A percentile compares a stretch with the other conserved stretches of the same genome.
These are phyloP conservation scores for Leishmania aethiopica DNA, from an alignment of 208 protist species.

Conservation along the genomic window DNA sequence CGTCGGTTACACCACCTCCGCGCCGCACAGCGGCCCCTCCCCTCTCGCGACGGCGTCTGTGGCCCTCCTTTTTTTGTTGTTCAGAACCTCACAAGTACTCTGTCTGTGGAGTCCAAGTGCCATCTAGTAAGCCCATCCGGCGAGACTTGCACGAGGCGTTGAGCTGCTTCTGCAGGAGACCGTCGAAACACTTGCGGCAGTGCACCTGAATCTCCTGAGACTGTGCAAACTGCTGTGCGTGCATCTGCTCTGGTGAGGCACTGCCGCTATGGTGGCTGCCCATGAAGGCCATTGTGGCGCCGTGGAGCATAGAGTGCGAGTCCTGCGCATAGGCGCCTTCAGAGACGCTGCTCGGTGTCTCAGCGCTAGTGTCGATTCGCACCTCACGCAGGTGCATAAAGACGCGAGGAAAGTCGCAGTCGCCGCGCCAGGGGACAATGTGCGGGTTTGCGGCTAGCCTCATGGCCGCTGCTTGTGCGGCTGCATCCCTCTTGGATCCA, in stretches of 20 bases:
- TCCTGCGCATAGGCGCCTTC: background rate
- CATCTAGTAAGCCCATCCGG: slow-evolving; percentile 70
- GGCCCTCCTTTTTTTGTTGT: background rate
- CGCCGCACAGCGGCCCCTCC: background rate
- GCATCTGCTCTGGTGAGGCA: background rate
- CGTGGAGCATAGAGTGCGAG: background rate
- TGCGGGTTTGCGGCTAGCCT: slow-evolving; percentile 25
- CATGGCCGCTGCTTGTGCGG: slow-evolving; percentile 19
- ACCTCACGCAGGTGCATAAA: slow-evolving; percentile 82
- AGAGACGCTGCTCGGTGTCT: slow-evolving; percentile 1
- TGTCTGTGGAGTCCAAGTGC: slow-evolving; percentile 78
- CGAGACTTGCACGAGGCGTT: slow-evolving; percentile 50
- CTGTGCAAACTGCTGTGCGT: slow-evolving; percentile 10
- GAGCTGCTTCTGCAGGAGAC: slow-evolving; percentile 53
- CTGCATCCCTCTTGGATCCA: slow-evolving; percentile 8
- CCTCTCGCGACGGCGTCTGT: background rate
- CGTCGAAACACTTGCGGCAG: slow-evolving; percentile 85
- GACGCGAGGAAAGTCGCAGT: slow-evolving; percentile 87
- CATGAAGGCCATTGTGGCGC: background rate
- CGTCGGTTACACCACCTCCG: background rate
- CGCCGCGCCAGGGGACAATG: slow-evolving; percentile 62
- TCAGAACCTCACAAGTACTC: slow-evolving; percentile 50
- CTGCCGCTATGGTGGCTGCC: background rate
- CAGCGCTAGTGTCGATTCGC: slow-evolving; percentile 26
- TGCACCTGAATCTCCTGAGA: slow-evolving; percentile 54